These are phyloP conservation scores for Podospora pseudopauciseta DNA, from an alignment of 495 filamentous ascomycete species.

Conservation along the genomic window DNA sequence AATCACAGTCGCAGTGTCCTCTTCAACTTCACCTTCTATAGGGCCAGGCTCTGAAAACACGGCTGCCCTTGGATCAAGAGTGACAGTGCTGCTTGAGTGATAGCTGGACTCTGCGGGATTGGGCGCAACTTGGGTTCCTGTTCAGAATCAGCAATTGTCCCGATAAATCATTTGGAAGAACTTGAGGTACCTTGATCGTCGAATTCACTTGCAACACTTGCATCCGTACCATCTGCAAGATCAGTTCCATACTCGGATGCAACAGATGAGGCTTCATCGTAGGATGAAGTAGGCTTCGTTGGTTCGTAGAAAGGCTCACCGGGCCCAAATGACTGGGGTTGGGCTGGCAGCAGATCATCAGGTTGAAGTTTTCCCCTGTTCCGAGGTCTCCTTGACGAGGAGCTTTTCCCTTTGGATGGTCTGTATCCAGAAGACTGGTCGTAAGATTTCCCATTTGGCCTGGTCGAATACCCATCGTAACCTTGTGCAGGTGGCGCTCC, in stretches of 20 bases:
- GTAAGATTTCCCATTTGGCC: conserved; percentile 5
- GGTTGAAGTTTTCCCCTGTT: background rate
- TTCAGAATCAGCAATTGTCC: background rate
- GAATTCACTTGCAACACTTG: background rate
- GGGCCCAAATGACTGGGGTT: background rate
- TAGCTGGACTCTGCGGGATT: background rate
- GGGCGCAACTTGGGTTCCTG: background rate
- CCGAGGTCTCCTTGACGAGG: background rate
- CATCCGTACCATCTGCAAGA: background rate
- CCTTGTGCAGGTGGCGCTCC: background rate
- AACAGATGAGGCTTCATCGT: background rate
- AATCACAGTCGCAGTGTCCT: background rate
- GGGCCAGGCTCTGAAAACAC: background rate
- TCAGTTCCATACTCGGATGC: background rate
- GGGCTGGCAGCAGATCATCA: background rate
- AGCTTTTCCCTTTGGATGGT: conserved; percentile 10
- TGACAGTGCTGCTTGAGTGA: background rate
- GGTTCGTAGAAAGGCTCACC: background rate
- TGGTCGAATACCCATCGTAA: background rate
- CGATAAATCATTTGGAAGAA: background rate
- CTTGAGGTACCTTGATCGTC: background rate
- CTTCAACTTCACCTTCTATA: background rate
- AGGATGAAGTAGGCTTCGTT: background rate
- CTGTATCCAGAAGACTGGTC: conserved; percentile 1
- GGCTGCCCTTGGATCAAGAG: background rate